Evolutionary conservation across 2,329 filamentous ascomycete genomes (phyloP).

Genomic region (Diaporthe vexans): DNA sequence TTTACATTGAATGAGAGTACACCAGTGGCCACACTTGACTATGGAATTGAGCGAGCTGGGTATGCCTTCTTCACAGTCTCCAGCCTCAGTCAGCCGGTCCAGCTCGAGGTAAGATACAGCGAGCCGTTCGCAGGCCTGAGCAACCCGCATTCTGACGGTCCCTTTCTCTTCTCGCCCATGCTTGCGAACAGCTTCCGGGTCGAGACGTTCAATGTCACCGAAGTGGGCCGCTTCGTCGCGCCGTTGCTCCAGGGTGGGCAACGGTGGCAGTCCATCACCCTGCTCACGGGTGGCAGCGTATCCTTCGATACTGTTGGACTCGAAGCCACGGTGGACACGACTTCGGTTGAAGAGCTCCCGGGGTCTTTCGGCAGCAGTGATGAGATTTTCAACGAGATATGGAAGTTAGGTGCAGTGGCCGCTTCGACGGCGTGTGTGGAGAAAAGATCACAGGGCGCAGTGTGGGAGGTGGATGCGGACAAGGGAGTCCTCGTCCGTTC

Average conservation of each 20-base stretch:
- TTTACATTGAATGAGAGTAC: background rate
- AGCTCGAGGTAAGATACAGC: constrained; percentile 54
- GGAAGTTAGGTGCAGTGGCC: background rate
- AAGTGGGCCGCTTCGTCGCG: constrained; percentile 43
- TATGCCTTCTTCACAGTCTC: constrained; percentile 51
- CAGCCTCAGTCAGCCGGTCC: constrained; percentile 45
- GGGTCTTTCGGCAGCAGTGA: background rate
- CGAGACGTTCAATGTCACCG: constrained; percentile 55
- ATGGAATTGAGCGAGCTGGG: constrained; percentile 52
- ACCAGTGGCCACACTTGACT: constrained; percentile 47
- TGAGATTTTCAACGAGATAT: background rate
- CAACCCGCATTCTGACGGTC: constrained; percentile 50
- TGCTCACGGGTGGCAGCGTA: background rate
- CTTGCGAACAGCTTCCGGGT: constrained; percentile 54
- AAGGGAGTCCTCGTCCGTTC: constrained; percentile 48
- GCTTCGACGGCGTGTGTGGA: constrained; percentile 3
- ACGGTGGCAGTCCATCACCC: constrained; percentile 4
- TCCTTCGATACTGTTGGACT: background rate
- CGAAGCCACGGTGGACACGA: background rate
- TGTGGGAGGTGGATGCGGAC: background rate
- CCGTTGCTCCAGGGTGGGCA: constrained; percentile 15
- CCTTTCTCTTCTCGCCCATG: constrained; percentile 45
- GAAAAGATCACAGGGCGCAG: background rate
- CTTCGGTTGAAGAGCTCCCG: background rate
- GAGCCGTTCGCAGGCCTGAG: constrained; percentile 51